Evolutionary conservation across 805 yeast species (phyloP).

Genomic region (Myxozyma lipomycoides): DNA sequence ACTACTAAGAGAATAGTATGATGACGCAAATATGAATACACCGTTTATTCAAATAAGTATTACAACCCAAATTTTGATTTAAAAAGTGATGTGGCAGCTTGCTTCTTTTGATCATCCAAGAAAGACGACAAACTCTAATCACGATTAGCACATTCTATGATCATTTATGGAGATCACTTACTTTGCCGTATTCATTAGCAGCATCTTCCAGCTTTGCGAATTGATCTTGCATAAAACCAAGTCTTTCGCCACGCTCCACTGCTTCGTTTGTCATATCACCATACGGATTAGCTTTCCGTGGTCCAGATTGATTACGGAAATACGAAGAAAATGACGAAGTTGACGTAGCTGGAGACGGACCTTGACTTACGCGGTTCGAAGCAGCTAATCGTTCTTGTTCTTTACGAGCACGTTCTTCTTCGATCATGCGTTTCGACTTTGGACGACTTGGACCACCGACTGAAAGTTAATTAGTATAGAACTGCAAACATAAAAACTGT

Average conservation of each 20-base stretch:
- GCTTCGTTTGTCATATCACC: slow-evolving; percentile 15
- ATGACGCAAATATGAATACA: too few relatives aligned
- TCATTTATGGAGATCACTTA: not conserved
- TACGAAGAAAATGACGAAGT: slow-evolving; percentile 5
- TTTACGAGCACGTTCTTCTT: slow-evolving; percentile 30
- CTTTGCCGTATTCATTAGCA: slow-evolving; percentile 23
- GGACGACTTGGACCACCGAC: slow-evolving; percentile 75
- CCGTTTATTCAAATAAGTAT: too few relatives aligned
- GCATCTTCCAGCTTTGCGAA: slow-evolving; percentile 24
- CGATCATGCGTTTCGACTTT: slow-evolving; percentile 44
- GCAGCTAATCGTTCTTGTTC: slow-evolving; percentile 30
- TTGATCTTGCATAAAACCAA: slow-evolving; percentile 21
- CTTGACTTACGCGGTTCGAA: slow-evolving; percentile 6
- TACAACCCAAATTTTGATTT: slow-evolving; percentile 14
- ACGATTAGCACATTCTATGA: not conserved
- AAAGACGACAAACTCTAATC: slow-evolving; percentile 20
- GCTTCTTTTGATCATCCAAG: slow-evolving; percentile 14
- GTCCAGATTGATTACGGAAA: slow-evolving; percentile 1
- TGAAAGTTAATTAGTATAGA: not conserved
- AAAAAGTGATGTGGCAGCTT: slow-evolving; percentile 21
- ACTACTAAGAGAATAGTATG: too few relatives aligned
- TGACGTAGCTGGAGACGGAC: slow-evolving; percentile 1
- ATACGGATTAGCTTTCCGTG: slow-evolving; percentile 3
- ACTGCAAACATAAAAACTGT: not conserved
- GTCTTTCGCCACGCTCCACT: slow-evolving; percentile 23